Base-by-base conservation (phyloP, 2,329 filamentous ascomycete genomes). In the Sordariomycetes sp. region DNA sequence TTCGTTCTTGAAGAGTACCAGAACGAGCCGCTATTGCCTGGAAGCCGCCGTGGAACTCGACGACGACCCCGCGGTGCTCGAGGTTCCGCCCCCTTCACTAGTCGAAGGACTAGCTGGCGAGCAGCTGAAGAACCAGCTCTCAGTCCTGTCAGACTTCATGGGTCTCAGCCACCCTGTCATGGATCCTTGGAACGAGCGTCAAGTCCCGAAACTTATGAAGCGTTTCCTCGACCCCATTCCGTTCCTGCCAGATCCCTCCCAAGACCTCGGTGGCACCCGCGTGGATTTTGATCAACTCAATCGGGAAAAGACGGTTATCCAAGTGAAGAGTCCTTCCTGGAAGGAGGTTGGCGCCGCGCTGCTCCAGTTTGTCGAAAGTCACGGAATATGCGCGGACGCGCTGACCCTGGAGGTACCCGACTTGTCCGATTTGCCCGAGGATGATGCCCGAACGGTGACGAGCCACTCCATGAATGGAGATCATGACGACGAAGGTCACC, bases 31-130 rank as follows among this genome's bases (percentile, higher is more conserved):
- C 39, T 86, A 80, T 64, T 85, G 82, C 59, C 69, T 86, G 2
- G 83, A 86, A 64, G 80, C 83, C 35, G 82, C 83, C 6, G 79
- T 86, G 35, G 83, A 86, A 66, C 69, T 85, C 42, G 83, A 86
- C 61, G 83, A 86, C 63, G 83, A 86, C 62, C 83, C 83, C 0
- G 75, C 82, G 2, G 71, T 84, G 1, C 74, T 76, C 32, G 82
- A 86, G 60, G 77, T 85, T 13, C 77, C 82, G 35, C 82, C 83
- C 0, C 79, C 80, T 0, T 84, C 82, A 0, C 68, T 86, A 15
- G 81, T 82, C 50, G 83, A 86, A 63, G 80, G 75, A 0, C 76
- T 84, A 59, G 82, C 82, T 0, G 83, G 83, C 3, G 78, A 83
- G 62, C 79, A 85, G 63, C 66, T 86, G 54, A 84, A 80, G 61